phyloP scores from a whole-genome alignment of 2,329 filamentous ascomycete species.

The Knoxdaviesia proteae region DNA sequence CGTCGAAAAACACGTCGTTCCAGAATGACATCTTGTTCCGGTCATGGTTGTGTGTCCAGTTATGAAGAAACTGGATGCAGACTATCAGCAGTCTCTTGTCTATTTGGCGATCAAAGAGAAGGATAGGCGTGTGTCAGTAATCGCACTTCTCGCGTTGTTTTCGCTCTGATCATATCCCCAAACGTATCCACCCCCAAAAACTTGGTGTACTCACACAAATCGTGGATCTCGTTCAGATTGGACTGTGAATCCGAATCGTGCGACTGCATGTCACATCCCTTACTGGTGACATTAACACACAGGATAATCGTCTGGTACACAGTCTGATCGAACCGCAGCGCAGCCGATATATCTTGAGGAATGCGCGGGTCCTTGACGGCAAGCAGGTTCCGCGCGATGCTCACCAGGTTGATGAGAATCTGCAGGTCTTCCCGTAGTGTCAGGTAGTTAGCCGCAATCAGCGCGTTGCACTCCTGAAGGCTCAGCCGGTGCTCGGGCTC shows the following conservation, averaged over 20 bases:
- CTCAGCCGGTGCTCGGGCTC: slow-evolving; percentile 34
- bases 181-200: no score
- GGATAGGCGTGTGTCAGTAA: neutral
- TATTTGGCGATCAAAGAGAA: slow-evolving; percentile 9
- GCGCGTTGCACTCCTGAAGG: slow-evolving; percentile 38
- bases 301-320: slow-evolving; percentile 44
- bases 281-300: slow-evolving; percentile 45
- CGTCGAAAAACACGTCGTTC: slow-evolving; percentile 44
- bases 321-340: slow-evolving; percentile 43
- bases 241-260: slow-evolving; percentile 34
- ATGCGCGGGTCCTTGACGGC: slow-evolving; percentile 44
- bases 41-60: slow-evolving; percentile 49
- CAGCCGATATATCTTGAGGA: slow-evolving; percentile 43
- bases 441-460: slow-evolving; percentile 42
- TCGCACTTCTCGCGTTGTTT: no score
- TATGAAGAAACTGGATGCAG: slow-evolving; percentile 44
- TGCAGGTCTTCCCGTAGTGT: slow-evolving; percentile 40
- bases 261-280: slow-evolving; percentile 44
- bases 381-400: slow-evolving; percentile 42
- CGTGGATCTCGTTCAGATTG: slow-evolving; percentile 41
- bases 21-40: slow-evolving; percentile 51
- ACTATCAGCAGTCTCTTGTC: slow-evolving; percentile 48
- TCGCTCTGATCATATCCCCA: no score
- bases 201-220: slow-evolving; percentile 29
- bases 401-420: slow-evolving; percentile 45